Conservation (phyloP, 148 eudicot species). For the Persicaria maculosa region DNA sequence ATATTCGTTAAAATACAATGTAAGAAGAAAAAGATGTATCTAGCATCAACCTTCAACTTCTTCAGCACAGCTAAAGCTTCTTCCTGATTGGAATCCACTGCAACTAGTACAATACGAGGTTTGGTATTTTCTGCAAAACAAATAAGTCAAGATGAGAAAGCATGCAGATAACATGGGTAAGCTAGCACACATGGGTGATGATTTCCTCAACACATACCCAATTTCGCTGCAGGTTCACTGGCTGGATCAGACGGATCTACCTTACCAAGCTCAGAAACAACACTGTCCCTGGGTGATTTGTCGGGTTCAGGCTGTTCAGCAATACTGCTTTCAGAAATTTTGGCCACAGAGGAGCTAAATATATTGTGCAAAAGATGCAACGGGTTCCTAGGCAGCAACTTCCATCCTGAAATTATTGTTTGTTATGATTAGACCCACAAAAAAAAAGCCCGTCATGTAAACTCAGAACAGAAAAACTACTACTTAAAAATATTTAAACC, state of each 20-base stretch:
- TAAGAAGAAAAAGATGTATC: conserved; percentile 14
- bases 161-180: conserved; percentile 2
- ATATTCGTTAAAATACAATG: neutral
- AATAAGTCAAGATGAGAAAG: conserved; percentile 10
- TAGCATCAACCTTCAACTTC: conserved; percentile 65
- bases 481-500: neutral
- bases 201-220: conserved; percentile 30
- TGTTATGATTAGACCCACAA: conserved; percentile 1
- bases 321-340: conserved; percentile 17
- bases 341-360: conserved; percentile 21
- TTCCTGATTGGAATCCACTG: conserved; percentile 66
- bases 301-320: conserved; percentile 16
- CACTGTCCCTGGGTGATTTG: conserved; percentile 18
- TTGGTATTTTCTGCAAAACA: conserved; percentile 32
- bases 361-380: conserved; percentile 27
- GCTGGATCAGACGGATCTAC: conserved; percentile 25
- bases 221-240: conserved; percentile 18
- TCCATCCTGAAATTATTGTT: conserved; percentile 34
- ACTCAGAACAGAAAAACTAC: conserved; percentile 1
- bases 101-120: conserved; percentile 40
- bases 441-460: conserved; percentile 3
- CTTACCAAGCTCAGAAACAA: conserved; percentile 23
- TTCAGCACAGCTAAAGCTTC: conserved; percentile 64
- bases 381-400: conserved; percentile 35
- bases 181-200: neutral